These are phyloP conservation scores for Hepatocystis sp. DNA, from an alignment of 169 alveolate genomes.

Conservation along the genomic window DNA sequence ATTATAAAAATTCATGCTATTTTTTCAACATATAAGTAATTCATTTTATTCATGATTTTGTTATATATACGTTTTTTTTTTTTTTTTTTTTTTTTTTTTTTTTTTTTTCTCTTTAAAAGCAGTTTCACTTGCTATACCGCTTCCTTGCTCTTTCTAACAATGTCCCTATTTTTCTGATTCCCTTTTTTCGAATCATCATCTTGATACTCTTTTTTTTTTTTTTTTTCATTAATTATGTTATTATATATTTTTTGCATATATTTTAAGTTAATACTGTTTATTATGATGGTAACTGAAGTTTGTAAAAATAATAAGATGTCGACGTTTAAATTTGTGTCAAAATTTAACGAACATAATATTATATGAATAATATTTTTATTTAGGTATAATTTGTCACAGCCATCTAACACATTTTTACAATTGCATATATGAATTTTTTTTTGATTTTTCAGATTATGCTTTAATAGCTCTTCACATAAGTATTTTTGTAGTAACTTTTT, in stretches of 20 bases:
- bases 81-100: too few species aligned
- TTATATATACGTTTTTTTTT: too few species aligned
- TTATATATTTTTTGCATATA: constrained; percentile 63
- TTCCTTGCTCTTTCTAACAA: too few species aligned
- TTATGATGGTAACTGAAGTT: constrained; percentile 47
- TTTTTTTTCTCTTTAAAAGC: not conserved
- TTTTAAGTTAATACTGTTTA: constrained; percentile 40
- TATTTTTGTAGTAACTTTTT: constrained; percentile 35
- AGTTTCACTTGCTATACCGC: too few species aligned
- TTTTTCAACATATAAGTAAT: too few species aligned
- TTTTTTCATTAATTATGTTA: constrained; percentile 35
- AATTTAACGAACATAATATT: constrained; percentile 46
- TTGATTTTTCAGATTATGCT: constrained; percentile 33
- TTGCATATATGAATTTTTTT: constrained; percentile 68
- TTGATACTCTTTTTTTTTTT: constrained; percentile 42
- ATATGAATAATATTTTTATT: constrained; percentile 64
- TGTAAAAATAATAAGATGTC: constrained; percentile 36
- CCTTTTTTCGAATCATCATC: constrained; percentile 25
- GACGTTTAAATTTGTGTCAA: constrained; percentile 45
- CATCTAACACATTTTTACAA: constrained; percentile 61
- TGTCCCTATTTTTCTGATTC: constrained; percentile 15
- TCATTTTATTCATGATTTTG: too few species aligned
- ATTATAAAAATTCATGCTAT: too few species aligned
- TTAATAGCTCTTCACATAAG: constrained; percentile 52
- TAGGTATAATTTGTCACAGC: constrained; percentile 45